phyloP scores from a whole-genome alignment of 2,329 filamentous ascomycete species.

The Chaetomium sp. region DNA sequence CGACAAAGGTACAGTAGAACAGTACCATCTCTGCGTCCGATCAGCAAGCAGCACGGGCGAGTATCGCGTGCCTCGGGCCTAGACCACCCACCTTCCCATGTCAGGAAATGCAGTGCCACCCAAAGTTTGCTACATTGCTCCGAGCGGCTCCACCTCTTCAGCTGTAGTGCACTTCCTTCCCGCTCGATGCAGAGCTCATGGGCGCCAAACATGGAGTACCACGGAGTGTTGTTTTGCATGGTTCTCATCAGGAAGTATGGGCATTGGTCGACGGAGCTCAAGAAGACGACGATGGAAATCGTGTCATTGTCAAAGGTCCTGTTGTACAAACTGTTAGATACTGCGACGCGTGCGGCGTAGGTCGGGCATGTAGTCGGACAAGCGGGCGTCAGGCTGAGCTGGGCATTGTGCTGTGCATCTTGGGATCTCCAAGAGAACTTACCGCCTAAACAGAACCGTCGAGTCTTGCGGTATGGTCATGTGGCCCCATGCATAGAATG shows the following conservation, averaged over 20 bases:
- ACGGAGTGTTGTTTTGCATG: slow-evolving; percentile 43
- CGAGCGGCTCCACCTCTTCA: slow-evolving; percentile 55
- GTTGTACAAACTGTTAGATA: slow-evolving; percentile 6
- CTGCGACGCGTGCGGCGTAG: not conserved
- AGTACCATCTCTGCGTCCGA: slow-evolving; percentile 56
- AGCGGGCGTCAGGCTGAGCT: not conserved
- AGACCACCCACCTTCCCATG: slow-evolving; percentile 58
- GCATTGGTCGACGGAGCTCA: slow-evolving; percentile 47
- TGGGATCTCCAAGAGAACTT: slow-evolving; percentile 27
- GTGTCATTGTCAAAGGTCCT: slow-evolving; percentile 59
- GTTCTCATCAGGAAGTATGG: slow-evolving; percentile 54
- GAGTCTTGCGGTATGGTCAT: slow-evolving; percentile 51
- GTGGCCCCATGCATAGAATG: slow-evolving; percentile 48
- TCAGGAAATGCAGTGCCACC: slow-evolving; percentile 59
- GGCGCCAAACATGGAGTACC: slow-evolving; percentile 53
- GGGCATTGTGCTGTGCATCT: not conserved
- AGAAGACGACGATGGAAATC: slow-evolving; percentile 56
- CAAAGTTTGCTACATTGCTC: slow-evolving; percentile 52
- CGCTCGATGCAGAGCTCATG: slow-evolving; percentile 59
- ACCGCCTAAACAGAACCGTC: slow-evolving; percentile 59
- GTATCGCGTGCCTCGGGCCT: not conserved
- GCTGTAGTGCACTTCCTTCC: slow-evolving; percentile 50
- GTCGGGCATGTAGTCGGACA: not conserved
- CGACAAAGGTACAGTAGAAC: slow-evolving; percentile 60
- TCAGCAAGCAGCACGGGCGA: slow-evolving; percentile 20